Conservation (phyloP, 257 asterid genomes). For the Marsdenia floribunda region DNA sequence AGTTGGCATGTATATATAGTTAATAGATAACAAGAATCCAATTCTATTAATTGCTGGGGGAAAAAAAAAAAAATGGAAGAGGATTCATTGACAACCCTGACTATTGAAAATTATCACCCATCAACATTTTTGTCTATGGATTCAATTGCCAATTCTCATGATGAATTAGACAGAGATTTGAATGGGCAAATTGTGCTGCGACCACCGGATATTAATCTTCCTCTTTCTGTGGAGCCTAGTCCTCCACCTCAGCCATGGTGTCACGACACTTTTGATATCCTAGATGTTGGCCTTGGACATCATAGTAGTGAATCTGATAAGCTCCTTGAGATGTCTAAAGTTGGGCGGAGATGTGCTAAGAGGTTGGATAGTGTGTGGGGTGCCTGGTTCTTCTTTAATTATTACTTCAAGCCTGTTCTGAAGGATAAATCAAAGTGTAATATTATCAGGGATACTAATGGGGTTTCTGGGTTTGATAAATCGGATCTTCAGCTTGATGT, state of each 20-base stretch:
- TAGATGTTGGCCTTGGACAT: slow-evolving; percentile 58
- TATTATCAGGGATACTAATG: slow-evolving; percentile 47
- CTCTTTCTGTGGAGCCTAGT: slow-evolving; percentile 59
- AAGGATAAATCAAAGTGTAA: slow-evolving; percentile 60
- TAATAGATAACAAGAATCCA: background rate
- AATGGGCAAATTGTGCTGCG: slow-evolving; percentile 43
- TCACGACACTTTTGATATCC: slow-evolving; percentile 52
- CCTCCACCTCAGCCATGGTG: slow-evolving; percentile 53
- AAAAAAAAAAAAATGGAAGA: slow-evolving; percentile 38
- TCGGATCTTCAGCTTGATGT: slow-evolving; percentile 62
- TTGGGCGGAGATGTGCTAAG: slow-evolving; percentile 50
- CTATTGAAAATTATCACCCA: slow-evolving; percentile 72
- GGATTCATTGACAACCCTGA: slow-evolving; percentile 39
- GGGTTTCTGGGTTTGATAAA: slow-evolving; percentile 58
- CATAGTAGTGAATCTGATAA: slow-evolving; percentile 50
- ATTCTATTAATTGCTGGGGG: background rate
- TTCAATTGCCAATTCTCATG: slow-evolving; percentile 58
- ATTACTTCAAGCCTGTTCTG: slow-evolving; percentile 67
- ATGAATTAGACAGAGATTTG: slow-evolving; percentile 56
- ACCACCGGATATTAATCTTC: slow-evolving; percentile 70
- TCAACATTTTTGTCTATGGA: slow-evolving; percentile 73
- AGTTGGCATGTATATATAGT: background rate
- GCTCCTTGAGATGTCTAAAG: slow-evolving; percentile 41
- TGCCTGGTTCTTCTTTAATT: slow-evolving; percentile 81
- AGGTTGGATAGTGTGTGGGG: slow-evolving; percentile 74